These are phyloP conservation scores for Penicillium decumbens DNA, from an alignment of 2,329 filamentous ascomycete species.

Conservation along the genomic window DNA sequence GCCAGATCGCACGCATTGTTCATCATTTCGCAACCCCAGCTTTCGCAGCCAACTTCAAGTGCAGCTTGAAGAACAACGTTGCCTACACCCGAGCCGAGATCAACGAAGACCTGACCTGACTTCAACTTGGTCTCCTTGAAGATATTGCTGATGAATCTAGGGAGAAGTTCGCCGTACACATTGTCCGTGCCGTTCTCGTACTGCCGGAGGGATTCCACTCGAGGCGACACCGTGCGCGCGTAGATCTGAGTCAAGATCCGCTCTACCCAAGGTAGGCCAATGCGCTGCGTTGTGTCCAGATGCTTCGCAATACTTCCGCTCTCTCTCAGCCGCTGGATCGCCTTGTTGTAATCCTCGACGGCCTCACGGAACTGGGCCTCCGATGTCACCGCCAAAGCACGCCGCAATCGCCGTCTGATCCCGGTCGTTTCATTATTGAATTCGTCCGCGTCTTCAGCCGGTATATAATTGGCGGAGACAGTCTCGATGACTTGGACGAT, in stretches of 20 bases:
- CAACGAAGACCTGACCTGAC: slow-evolving; percentile 82
- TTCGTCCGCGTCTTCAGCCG: slow-evolving; percentile 60
- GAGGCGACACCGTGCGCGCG: slow-evolving; percentile 83
- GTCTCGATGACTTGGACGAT: slow-evolving; percentile 66
- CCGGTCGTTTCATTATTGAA: slow-evolving; percentile 70
- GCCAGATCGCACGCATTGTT: slow-evolving; percentile 80
- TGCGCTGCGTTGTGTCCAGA: slow-evolving; percentile 62
- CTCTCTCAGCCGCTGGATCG: slow-evolving; percentile 60
- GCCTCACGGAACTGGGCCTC: slow-evolving; percentile 67
- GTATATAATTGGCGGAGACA: slow-evolving; percentile 72
- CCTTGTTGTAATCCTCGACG: slow-evolving; percentile 71
- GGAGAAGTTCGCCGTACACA: slow-evolving; percentile 87
- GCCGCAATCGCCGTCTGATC: slow-evolving; percentile 70
- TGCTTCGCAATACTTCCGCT: slow-evolving; percentile 69
- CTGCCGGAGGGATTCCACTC: slow-evolving; percentile 74
- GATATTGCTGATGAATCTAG: slow-evolving; percentile 77
- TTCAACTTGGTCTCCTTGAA: slow-evolving; percentile 73
- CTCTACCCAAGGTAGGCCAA: slow-evolving; percentile 69
- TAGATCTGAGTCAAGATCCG: slow-evolving; percentile 86
- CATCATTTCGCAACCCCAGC: slow-evolving; percentile 97
- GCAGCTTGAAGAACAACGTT: slow-evolving; percentile 94
- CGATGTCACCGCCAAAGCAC: slow-evolving; percentile 64
- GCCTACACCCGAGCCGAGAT: slow-evolving; percentile 90
- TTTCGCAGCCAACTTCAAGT: slow-evolving; percentile 86
- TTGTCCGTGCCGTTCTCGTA: slow-evolving; percentile 91